phyloP scores from a whole-genome alignment of 345 rosid genomes.

The Populus euphratica region DNA sequence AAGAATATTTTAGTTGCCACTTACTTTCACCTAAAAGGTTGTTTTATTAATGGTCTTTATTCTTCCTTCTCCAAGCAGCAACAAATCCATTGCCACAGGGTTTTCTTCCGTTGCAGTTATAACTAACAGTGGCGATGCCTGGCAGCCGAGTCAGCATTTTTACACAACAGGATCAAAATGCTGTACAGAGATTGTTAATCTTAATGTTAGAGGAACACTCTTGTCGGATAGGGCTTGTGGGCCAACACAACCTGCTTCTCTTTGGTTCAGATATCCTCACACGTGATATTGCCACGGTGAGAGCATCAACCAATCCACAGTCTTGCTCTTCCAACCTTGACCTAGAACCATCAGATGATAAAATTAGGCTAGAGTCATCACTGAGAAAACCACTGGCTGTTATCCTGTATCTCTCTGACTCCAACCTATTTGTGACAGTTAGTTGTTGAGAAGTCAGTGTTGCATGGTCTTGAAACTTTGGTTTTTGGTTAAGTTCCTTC shows the following conservation, averaged over 20 bases:
- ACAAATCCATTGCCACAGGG: neutral
- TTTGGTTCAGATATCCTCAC: conserved; percentile 19
- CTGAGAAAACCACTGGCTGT: conserved; percentile 4
- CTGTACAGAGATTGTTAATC: conserved; percentile 18
- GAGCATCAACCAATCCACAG: conserved; percentile 11
- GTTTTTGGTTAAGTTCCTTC: neutral
- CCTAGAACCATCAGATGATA: conserved; percentile 2
- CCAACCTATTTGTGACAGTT: neutral
- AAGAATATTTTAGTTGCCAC: neutral
- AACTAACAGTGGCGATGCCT: neutral
- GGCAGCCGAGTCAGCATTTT: neutral
- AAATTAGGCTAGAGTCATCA: conserved; percentile 7
- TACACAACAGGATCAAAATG: conserved; percentile 6
- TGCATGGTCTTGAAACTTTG: conserved; percentile 4
- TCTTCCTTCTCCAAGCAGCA: neutral
- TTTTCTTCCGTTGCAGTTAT: neutral
- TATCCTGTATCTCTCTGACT: conserved; percentile 1
- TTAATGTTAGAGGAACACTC: conserved; percentile 18
- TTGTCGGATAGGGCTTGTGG: conserved; percentile 6
- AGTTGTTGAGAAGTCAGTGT: conserved; percentile 3
- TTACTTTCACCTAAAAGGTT: neutral
- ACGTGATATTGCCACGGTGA: conserved; percentile 14
- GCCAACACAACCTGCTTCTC: conserved; percentile 11
- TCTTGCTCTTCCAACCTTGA: conserved; percentile 13
- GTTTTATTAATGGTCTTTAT: neutral